Evolutionary conservation across 192 early-diverging fungal species (phyloP).

Genomic region (Coemansia reversa): DNA sequence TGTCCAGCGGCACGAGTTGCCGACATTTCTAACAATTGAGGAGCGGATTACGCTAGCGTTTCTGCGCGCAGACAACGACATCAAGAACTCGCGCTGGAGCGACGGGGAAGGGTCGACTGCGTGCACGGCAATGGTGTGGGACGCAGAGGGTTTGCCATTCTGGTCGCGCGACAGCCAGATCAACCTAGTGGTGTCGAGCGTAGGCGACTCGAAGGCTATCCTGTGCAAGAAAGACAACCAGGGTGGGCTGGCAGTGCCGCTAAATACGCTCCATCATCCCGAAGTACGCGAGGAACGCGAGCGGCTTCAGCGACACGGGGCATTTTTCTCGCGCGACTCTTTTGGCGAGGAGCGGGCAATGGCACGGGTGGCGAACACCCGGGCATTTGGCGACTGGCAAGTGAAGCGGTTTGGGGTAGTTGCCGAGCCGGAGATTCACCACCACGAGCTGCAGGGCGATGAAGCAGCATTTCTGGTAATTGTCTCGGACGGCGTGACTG

Average conservation of each 20-base stretch:
- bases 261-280: slow-evolving; percentile 71
- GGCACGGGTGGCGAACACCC: slow-evolving; percentile 64
- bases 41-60: slow-evolving; percentile 68
- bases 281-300: slow-evolving; percentile 60
- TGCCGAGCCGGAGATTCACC: slow-evolving; percentile 67
- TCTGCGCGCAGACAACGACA: slow-evolving; percentile 58
- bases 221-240: slow-evolving; percentile 56
- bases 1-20: slow-evolving; percentile 23
- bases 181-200: slow-evolving; percentile 64
- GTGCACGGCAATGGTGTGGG: slow-evolving; percentile 63
- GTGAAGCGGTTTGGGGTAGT: slow-evolving; percentile 71
- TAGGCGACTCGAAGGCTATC: slow-evolving; percentile 64
- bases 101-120: slow-evolving; percentile 68
- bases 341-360: slow-evolving; percentile 72
- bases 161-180: slow-evolving; percentile 63
- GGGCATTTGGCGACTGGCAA: slow-evolving; percentile 69
- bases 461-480: slow-evolving; percentile 68
- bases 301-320: slow-evolving; percentile 66
- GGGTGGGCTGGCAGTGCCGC: slow-evolving; percentile 57
- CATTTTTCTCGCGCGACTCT: slow-evolving; percentile 72
- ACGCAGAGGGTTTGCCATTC: slow-evolving; percentile 62
- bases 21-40: slow-evolving; percentile 61
- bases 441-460: slow-evolving; percentile 56
- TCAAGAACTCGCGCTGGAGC: slow-evolving; percentile 52
- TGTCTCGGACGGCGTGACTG: slow-evolving; percentile 69